phyloP scores from a whole-genome alignment of 345 rosid species.

The Eucalyptus pauciflora region DNA sequence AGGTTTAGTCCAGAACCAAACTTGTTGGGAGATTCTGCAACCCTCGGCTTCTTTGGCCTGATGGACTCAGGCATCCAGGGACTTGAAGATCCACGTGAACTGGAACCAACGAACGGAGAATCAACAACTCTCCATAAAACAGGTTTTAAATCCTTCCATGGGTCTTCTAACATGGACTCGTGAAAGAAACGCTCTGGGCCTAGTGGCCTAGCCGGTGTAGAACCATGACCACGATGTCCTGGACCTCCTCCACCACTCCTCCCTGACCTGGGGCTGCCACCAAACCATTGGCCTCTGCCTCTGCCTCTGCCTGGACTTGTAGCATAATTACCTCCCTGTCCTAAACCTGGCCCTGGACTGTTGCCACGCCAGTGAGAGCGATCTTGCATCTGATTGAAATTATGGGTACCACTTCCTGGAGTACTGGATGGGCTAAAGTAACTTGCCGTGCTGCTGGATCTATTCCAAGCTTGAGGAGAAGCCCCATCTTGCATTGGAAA shows the following conservation, averaged over 20 bases:
- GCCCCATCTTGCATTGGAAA: conserved; percentile 27
- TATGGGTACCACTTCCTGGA: background rate
- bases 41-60: conserved; percentile 26
- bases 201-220: background rate
- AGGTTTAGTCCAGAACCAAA: conserved; percentile 46
- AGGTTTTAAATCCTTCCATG: conserved; percentile 62
- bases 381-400: conserved; percentile 21
- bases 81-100: conserved; percentile 13
- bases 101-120: conserved; percentile 4
- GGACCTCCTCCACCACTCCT: conserved; percentile 34
- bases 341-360: conserved; percentile 4
- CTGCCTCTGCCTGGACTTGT: conserved; percentile 33
- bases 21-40: conserved; percentile 28
- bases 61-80: conserved; percentile 65
- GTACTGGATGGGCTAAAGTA: conserved; percentile 13
- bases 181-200: conserved; percentile 39
- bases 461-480: conserved; percentile 20
- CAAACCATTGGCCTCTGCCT: conserved; percentile 16
- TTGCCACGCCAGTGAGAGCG: conserved; percentile 21
- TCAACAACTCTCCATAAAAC: conserved; percentile 37
- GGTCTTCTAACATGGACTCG: conserved; percentile 75
- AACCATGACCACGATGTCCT: conserved; percentile 10
- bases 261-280: conserved; percentile 19
- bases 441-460: conserved; percentile 14
- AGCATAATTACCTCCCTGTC: conserved; percentile 17